These are phyloP conservation scores for Coemansia nantahalensis DNA, from an alignment of 192 early-diverging fungal genomes.

Conservation along the genomic window DNA sequence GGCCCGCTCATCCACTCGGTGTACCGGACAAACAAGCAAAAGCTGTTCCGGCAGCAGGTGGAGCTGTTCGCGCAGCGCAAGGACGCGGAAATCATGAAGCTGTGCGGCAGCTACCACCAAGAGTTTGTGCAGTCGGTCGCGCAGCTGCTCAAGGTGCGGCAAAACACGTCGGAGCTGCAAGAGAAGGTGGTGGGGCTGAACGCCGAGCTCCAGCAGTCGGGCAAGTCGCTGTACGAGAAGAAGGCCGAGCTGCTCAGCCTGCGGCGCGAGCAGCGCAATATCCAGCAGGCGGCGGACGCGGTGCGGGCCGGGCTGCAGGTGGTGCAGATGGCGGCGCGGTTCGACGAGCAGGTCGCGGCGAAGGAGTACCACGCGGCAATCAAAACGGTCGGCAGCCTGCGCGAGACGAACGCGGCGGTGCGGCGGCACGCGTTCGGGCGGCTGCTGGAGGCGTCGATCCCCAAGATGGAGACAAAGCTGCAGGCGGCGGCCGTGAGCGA, in stretches of 20 bases:
- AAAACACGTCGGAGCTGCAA: constrained; percentile 81
- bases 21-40: constrained; percentile 79
- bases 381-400: constrained; percentile 83
- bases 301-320: constrained; percentile 82
- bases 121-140: constrained; percentile 82
- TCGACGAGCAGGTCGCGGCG: constrained; percentile 73
- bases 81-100: constrained; percentile 94
- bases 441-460: constrained; percentile 81
- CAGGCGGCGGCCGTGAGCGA: constrained; percentile 82
- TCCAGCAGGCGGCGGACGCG: constrained; percentile 79
- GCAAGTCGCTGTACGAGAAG: constrained; percentile 76
- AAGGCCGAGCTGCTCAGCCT: constrained; percentile 68
- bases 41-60: constrained; percentile 84
- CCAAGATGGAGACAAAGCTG: constrained; percentile 85
- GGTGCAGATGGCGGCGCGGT: constrained; percentile 81
- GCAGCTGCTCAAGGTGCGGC: constrained; percentile 91
- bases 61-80: constrained; percentile 79
- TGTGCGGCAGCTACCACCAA: constrained; percentile 96
- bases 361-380: constrained; percentile 91
- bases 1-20: constrained; percentile 89
- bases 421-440: constrained; percentile 81
- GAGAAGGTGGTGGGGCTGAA: constrained; percentile 85
- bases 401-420: constrained; percentile 72
- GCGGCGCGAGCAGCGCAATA: constrained; percentile 79
- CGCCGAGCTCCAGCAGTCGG: constrained; percentile 76